phyloP scores from a whole-genome alignment of 1,284 basidiomycete genomes.

The Trametes sp. region DNA sequence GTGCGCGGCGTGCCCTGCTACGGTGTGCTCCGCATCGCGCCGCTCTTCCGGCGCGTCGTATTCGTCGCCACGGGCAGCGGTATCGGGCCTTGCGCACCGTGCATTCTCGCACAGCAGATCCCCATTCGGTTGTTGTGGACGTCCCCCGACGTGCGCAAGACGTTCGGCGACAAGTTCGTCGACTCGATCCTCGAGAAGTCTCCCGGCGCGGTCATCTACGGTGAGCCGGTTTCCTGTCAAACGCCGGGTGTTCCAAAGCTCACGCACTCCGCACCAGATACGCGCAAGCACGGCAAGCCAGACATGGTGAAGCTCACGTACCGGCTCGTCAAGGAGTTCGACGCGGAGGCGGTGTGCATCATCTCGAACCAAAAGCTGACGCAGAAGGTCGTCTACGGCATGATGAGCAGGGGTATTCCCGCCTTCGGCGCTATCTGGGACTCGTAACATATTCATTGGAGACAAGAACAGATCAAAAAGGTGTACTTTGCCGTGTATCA shows the following conservation, averaged over 20 bases:
- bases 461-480: neutral
- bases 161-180: conserved; percentile 65
- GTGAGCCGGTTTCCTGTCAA: conserved; percentile 38
- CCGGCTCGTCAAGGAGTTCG: conserved; percentile 62
- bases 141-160: conserved; percentile 64
- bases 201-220: conserved; percentile 65
- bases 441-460: conserved; percentile 36
- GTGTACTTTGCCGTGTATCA: neutral
- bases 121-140: conserved; percentile 67
- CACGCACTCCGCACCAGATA: conserved; percentile 50
- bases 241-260: too few relatives aligned
- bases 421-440: conserved; percentile 70
- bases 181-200: conserved; percentile 59
- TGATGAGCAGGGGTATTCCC: conserved; percentile 65
- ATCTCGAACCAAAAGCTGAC: conserved; percentile 70
- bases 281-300: conserved; percentile 64
- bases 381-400: conserved; percentile 66
- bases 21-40: conserved; percentile 63
- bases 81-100: conserved; percentile 65
- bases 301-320: conserved; percentile 69
- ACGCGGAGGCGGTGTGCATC: conserved; percentile 67
- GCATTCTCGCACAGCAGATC: conserved; percentile 57
- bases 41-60: conserved; percentile 64
- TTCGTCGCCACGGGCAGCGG: conserved; percentile 69
- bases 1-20: conserved; percentile 65